Percentiles rank a stretch among this genome's conserved stretches.
These are phyloP conservation scores for Plectosphaerella cucumerina DNA, from an alignment of 2,329 filamentous ascomycete genomes.

Conservation along the genomic window DNA sequence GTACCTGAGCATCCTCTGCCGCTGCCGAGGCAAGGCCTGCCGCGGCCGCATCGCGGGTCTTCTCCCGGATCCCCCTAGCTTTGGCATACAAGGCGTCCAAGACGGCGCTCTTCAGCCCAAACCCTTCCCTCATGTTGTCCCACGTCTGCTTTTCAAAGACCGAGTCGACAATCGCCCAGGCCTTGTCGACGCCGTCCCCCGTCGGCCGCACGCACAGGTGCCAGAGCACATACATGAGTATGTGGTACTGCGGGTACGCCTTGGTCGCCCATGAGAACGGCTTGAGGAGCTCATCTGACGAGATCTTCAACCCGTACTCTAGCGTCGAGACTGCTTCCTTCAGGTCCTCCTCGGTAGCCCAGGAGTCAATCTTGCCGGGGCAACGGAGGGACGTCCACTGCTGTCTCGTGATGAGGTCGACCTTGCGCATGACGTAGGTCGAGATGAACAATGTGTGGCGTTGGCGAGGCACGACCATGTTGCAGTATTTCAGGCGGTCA, in stretches of 20 bases:
- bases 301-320: slow-evolving; percentile 22
- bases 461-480: slow-evolving; percentile 45
- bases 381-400: slow-evolving; percentile 17
- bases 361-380: slow-evolving; percentile 11
- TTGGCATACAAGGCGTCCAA: slow-evolving; percentile 24
- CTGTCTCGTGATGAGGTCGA: slow-evolving; percentile 27
- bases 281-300: slow-evolving; percentile 30
- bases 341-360: slow-evolving; percentile 27
- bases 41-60: slow-evolving; percentile 1
- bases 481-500: slow-evolving; percentile 42
- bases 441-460: slow-evolving; percentile 22
- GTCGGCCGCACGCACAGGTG: slow-evolving; percentile 33
- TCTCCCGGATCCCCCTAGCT: slow-evolving; percentile 17
- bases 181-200: slow-evolving; percentile 22
- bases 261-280: slow-evolving; percentile 31
- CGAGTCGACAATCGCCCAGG: slow-evolving; percentile 24
- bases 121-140: slow-evolving; percentile 8
- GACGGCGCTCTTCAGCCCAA: slow-evolving; percentile 24
- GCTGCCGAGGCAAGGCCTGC: not conserved
- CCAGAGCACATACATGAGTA: slow-evolving; percentile 38
- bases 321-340: slow-evolving; percentile 26
- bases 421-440: slow-evolving; percentile 25
- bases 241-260: slow-evolving; percentile 37
- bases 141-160: slow-evolving; percentile 11
- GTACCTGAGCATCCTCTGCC: not conserved